Conservation (phyloP, 768 basidiomycete species). For the Tylopilus balloui region DNA sequence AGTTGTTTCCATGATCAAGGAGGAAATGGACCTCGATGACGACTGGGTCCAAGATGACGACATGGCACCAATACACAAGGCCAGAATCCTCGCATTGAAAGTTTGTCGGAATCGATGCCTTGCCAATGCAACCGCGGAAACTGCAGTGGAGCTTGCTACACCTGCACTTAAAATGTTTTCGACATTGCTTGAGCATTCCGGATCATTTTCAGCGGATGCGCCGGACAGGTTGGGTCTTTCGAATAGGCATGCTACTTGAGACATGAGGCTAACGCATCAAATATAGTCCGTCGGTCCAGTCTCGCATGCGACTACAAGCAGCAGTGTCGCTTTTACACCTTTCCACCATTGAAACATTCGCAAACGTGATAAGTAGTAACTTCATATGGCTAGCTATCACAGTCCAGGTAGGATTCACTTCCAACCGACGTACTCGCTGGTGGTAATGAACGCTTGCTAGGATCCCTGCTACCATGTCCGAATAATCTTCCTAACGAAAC, state of each 20-base stretch:
- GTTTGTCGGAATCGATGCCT: constrained; percentile 78
- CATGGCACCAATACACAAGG: constrained; percentile 52
- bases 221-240: constrained; percentile 44
- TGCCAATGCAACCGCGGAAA: constrained; percentile 54
- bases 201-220: constrained; percentile 56
- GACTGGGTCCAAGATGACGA: constrained; percentile 78
- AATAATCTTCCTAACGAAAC: constrained; percentile 68
- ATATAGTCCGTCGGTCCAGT: constrained; percentile 54
- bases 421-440: neutral
- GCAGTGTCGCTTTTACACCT: constrained; percentile 78
- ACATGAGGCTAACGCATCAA: constrained; percentile 10
- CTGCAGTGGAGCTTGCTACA: constrained; percentile 60
- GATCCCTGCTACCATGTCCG: constrained; percentile 90
- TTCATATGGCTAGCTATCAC: constrained; percentile 70
- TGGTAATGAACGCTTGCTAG: constrained; percentile 35
- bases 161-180: constrained; percentile 77
- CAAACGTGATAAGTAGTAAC: constrained; percentile 49
- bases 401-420: constrained; percentile 60
- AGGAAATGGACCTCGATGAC: constrained; percentile 53
- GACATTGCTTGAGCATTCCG: constrained; percentile 63
- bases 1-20: constrained; percentile 33
- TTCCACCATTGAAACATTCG: constrained; percentile 53
- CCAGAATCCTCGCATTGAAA: constrained; percentile 75
- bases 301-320: constrained; percentile 81
- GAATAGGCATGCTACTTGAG: neutral